Conservation (phyloP, 192 early-diverging fungal species). For the Umbelopsis sp. region DNA sequence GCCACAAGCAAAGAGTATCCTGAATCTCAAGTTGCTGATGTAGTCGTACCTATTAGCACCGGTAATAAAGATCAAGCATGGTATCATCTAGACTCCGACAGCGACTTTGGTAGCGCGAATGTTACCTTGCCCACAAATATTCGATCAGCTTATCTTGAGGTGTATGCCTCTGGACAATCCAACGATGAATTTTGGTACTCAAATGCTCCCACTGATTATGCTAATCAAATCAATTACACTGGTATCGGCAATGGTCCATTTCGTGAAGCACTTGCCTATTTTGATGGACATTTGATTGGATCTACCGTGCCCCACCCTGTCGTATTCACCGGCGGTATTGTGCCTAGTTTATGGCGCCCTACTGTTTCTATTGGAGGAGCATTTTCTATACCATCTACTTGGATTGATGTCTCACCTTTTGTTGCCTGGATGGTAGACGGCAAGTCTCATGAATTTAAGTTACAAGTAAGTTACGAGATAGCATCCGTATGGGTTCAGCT, state of each 20-base stretch:
- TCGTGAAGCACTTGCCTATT: constrained; percentile 23
- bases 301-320: constrained; percentile 8
- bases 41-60: constrained; percentile 17
- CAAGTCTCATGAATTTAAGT: constrained; percentile 19
- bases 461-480: neutral
- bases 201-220: constrained; percentile 22
- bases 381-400: constrained; percentile 23
- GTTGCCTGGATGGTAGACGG: constrained; percentile 28
- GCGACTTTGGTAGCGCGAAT: constrained; percentile 1
- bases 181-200: constrained; percentile 33
- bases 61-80: constrained; percentile 1
- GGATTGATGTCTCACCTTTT: constrained; percentile 28
- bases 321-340: constrained; percentile 23
- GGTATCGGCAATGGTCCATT: constrained; percentile 18
- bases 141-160: constrained; percentile 20
- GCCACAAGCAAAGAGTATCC: neutral
- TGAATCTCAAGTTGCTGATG: constrained; percentile 1
- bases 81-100: neutral
- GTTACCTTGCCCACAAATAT: constrained; percentile 25
- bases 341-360: constrained; percentile 29
- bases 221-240: neutral
- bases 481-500: neutral
- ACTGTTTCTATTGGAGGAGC: constrained; percentile 9
- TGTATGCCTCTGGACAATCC: constrained; percentile 24
- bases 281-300: constrained; percentile 20